These are phyloP conservation scores for Citrus maxima DNA, from an alignment of 345 rosid genomes.

Conservation along the genomic window DNA sequence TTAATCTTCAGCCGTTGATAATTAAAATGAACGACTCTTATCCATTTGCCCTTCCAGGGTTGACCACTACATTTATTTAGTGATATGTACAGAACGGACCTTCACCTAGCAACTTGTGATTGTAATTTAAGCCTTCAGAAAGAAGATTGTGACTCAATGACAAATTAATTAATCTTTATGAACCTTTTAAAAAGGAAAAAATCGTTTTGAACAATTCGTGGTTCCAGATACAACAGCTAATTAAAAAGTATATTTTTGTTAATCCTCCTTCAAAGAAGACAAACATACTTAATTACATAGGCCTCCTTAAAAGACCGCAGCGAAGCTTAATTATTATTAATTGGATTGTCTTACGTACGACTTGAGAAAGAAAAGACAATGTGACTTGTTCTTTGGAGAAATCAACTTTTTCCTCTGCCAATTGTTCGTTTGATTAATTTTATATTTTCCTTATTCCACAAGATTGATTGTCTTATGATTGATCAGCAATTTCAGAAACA, in stretches of 20 bases:
- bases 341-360: background rate
- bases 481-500: background rate
- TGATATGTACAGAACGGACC: too few relatives aligned
- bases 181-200: too few relatives aligned
- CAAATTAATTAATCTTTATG: too few relatives aligned
- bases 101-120: background rate
- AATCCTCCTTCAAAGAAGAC: too few relatives aligned
- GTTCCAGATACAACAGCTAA: too few relatives aligned
- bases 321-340: too few relatives aligned
- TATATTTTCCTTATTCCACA: background rate
- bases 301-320: background rate
- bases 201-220: too few relatives aligned
- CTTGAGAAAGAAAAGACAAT: background rate
- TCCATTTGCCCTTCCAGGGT: background rate
- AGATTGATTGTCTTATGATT: background rate
- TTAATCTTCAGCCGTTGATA: too few relatives aligned
- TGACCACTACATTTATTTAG: background rate
- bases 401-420: background rate
- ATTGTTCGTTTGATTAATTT: background rate
- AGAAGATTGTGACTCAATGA: too few relatives aligned
- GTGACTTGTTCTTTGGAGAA: background rate
- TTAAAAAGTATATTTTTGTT: too few relatives aligned
- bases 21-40: background rate
- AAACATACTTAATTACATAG: background rate
- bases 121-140: background rate